Conservation (phyloP, 306 rosid species). For the Quercus glauca region DNA sequence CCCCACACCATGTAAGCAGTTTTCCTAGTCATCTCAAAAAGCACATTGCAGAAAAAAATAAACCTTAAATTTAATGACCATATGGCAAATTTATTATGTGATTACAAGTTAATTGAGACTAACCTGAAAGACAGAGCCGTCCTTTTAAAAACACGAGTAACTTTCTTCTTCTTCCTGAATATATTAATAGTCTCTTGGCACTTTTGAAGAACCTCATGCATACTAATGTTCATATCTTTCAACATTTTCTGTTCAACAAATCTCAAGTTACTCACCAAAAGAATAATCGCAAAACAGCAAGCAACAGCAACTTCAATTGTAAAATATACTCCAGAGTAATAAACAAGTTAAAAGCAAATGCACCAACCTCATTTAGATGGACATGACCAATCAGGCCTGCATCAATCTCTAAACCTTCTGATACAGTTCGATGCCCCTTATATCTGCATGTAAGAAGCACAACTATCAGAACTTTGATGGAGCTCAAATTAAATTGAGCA, state of each 20-base stretch:
- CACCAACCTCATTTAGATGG: slow-evolving; percentile 69
- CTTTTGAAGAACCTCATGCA: slow-evolving; percentile 50
- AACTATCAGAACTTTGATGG: neutral
- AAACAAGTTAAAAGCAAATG: slow-evolving; percentile 10
- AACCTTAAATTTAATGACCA: slow-evolving; percentile 13
- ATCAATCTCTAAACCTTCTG: slow-evolving; percentile 32
- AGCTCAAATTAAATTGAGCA: neutral
- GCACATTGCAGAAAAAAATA: neutral
- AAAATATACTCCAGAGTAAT: slow-evolving; percentile 7
- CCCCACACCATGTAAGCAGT: neutral
- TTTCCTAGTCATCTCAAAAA: neutral
- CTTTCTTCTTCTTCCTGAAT: slow-evolving; percentile 54
- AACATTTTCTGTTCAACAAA: slow-evolving; percentile 53
- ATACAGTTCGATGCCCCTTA: slow-evolving; percentile 32
- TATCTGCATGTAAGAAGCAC: slow-evolving; percentile 51
- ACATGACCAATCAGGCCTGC: slow-evolving; percentile 92
- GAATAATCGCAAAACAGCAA: slow-evolving; percentile 6
- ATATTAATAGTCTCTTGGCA: slow-evolving; percentile 59
- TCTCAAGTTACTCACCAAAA: slow-evolving; percentile 15
- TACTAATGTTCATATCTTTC: slow-evolving; percentile 44
- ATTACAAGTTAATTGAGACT: slow-evolving; percentile 4
- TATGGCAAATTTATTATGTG: neutral
- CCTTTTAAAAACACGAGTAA: slow-evolving; percentile 35
- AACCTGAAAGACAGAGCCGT: slow-evolving; percentile 56
- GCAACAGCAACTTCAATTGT: neutral